phyloP scores from a whole-genome alignment of 2,329 filamentous ascomycete genomes.

The Fonsecaea monophora region DNA sequence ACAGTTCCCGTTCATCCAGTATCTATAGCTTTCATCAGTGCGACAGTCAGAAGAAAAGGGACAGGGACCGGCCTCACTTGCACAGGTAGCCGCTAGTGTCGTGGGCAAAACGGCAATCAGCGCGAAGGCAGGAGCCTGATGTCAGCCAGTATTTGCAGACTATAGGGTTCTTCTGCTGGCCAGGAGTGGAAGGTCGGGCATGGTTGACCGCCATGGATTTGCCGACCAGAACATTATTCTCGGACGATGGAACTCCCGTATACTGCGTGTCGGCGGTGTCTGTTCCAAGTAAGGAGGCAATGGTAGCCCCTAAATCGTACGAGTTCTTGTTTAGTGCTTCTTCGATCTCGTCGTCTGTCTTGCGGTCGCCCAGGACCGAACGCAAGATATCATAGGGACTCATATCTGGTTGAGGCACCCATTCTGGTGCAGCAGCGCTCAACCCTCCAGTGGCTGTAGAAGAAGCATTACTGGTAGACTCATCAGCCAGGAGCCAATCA shows the following conservation, averaged over 20 bases:
- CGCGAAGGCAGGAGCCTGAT: conserved; percentile 91
- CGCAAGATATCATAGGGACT: conserved; percentile 97
- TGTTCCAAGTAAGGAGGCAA: conserved; percentile 78
- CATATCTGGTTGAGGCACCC: conserved; percentile 82
- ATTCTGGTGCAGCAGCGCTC: conserved; percentile 84
- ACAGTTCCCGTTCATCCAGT: conserved; percentile 96
- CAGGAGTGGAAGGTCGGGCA: conserved; percentile 76
- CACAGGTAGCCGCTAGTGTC: conserved; percentile 94
- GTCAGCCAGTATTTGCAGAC: conserved; percentile 98
- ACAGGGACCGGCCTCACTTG: conserved; percentile 73
- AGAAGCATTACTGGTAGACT: conserved; percentile 79
- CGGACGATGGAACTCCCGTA: conserved; percentile 61
- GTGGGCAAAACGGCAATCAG: conserved; percentile 96
- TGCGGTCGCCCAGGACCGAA: conserved; percentile 87
- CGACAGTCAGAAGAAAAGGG: conserved; percentile 31
- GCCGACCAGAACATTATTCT: conserved; percentile 75
- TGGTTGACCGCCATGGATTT: conserved; percentile 83
- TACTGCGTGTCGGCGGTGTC: conserved; percentile 53
- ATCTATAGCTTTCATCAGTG: conserved; percentile 61
- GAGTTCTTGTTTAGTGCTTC: conserved; percentile 85
- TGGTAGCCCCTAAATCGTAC: conserved; percentile 91
- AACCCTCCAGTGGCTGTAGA: conserved; percentile 72
- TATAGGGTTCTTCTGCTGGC: conserved; percentile 80
- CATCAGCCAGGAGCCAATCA: conserved; percentile 92
- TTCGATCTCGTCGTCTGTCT: conserved; percentile 93